These are phyloP conservation scores for Coix lacrymajobi DNA, from an alignment of 176 grass and related monocot genomes.

Conservation along the genomic window DNA sequence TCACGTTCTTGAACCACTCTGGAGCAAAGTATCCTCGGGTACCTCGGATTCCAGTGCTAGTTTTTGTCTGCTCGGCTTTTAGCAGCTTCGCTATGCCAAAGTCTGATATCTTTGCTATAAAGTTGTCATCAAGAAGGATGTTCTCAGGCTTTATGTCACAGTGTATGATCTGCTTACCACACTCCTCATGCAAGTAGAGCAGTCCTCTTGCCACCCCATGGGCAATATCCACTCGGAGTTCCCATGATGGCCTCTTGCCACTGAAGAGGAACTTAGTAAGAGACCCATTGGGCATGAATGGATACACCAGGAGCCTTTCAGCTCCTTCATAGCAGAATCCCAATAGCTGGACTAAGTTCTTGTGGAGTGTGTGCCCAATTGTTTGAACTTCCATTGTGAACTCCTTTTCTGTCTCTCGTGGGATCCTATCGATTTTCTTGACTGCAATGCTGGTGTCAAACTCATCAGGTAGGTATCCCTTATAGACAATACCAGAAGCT, in stretches of 20 bases:
- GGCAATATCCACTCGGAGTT: background rate
- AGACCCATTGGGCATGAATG: background rate
- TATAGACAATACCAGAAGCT: conserved; percentile 2
- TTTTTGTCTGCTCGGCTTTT: background rate
- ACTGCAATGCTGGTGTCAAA: background rate
- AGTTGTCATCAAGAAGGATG: background rate
- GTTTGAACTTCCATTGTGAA: background rate
- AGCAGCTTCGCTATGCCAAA: background rate
- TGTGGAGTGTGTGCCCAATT: conserved; percentile 6
- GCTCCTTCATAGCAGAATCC: background rate
- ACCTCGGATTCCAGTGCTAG: background rate
- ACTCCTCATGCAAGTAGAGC: conserved; percentile 1
- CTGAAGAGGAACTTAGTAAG: conserved; percentile 1
- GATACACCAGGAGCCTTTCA: conserved; percentile 10
- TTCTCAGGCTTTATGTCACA: conserved; percentile 13
- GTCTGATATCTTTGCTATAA: background rate
- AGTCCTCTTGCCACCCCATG: conserved; percentile 1
- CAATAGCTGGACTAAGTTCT: background rate
- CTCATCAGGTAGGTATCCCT: background rate
- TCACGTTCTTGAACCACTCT: conserved; percentile 4
- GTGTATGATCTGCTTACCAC: background rate
- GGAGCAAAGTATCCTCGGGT: conserved; percentile 10
- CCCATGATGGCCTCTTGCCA: background rate
- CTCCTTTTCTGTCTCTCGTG: background rate
- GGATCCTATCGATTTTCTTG: background rate